Percentiles rank a stretch among this genome's conserved stretches.
Conservation (phyloP, 805 yeast species). For the Danielia reshetovae region DNA sequence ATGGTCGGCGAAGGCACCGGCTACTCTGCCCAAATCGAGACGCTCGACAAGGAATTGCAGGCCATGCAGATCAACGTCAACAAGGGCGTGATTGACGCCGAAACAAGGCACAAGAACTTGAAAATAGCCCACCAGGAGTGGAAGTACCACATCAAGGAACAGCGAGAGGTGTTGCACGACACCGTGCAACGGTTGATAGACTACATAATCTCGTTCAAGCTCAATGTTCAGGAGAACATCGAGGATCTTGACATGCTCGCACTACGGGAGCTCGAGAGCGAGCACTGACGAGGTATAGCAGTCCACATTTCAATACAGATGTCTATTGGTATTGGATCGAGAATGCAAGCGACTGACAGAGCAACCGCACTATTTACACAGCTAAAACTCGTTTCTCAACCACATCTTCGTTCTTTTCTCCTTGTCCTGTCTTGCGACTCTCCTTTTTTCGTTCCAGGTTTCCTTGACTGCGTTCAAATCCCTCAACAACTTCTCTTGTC, state of each 20-base stretch:
- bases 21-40: slow-evolving; percentile 62
- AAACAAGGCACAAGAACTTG: slow-evolving; percentile 44
- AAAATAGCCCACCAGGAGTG: slow-evolving; percentile 52
- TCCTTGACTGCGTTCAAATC: slow-evolving; percentile 44
- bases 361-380: slow-evolving; percentile 9
- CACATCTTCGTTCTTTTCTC: slow-evolving; percentile 56
- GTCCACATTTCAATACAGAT: too few species aligned
- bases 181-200: slow-evolving; percentile 58
- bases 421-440: slow-evolving; percentile 52
- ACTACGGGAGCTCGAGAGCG: slow-evolving; percentile 30
- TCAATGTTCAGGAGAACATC: slow-evolving; percentile 59
- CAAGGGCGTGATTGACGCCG: slow-evolving; percentile 47
- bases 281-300: too few species aligned
- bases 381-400: slow-evolving; percentile 53
- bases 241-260: slow-evolving; percentile 54
- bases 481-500: slow-evolving; percentile 41
- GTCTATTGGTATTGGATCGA: too few species aligned
- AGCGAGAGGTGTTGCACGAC: slow-evolving; percentile 47
- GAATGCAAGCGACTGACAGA: too few species aligned
- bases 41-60: slow-evolving; percentile 55
- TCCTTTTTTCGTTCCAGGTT: slow-evolving; percentile 47
- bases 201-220: slow-evolving; percentile 58
- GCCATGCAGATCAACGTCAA: slow-evolving; percentile 44
- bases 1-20: slow-evolving; percentile 50
- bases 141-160: slow-evolving; percentile 41